Evolutionary conservation across 805 yeast species (phyloP).

Genomic region (Ogataea sp.): DNA sequence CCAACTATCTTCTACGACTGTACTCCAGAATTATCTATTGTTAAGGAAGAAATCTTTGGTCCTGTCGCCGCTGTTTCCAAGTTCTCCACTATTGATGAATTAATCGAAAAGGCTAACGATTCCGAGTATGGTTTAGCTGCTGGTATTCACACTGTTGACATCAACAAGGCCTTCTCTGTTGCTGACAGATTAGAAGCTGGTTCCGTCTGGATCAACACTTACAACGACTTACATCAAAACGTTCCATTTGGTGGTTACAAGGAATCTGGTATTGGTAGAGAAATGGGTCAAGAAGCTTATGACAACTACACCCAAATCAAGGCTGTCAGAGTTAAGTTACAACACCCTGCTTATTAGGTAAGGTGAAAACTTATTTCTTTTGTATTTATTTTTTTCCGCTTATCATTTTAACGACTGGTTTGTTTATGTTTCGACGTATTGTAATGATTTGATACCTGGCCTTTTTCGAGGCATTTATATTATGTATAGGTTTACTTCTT

Average conservation of each 20-base stretch:
- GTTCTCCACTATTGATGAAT: slow-evolving; percentile 63
- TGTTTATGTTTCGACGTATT: no score
- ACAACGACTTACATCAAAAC: slow-evolving; percentile 65
- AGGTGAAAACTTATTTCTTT: not conserved
- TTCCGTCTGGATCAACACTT: slow-evolving; percentile 75
- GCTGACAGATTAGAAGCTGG: slow-evolving; percentile 64
- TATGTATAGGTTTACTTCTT: no score
- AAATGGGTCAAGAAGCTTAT: slow-evolving; percentile 74
- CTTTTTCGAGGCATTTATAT: no score
- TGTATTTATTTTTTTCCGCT: not conserved
- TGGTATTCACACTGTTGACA: slow-evolving; percentile 61
- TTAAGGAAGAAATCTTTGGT: slow-evolving; percentile 71
- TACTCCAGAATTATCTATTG: slow-evolving; percentile 51
- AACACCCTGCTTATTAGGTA: slow-evolving; percentile 17
- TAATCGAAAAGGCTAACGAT: slow-evolving; percentile 56
- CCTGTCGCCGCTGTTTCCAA: slow-evolving; percentile 69
- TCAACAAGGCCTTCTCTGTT: slow-evolving; percentile 55
- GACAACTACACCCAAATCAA: slow-evolving; percentile 70
- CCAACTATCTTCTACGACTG: slow-evolving; percentile 74
- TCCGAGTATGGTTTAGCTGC: slow-evolving; percentile 76
- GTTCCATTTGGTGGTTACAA: slow-evolving; percentile 82
- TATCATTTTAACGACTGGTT: not conserved
- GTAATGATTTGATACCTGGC: no score
- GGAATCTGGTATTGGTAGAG: slow-evolving; percentile 79
- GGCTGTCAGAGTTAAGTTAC: slow-evolving; percentile 50